Evolutionary conservation across 139 green algal species (phyloP), one percentile per base, ranked within the genome.

Genomic region (Picochlorum sp.): DNA sequence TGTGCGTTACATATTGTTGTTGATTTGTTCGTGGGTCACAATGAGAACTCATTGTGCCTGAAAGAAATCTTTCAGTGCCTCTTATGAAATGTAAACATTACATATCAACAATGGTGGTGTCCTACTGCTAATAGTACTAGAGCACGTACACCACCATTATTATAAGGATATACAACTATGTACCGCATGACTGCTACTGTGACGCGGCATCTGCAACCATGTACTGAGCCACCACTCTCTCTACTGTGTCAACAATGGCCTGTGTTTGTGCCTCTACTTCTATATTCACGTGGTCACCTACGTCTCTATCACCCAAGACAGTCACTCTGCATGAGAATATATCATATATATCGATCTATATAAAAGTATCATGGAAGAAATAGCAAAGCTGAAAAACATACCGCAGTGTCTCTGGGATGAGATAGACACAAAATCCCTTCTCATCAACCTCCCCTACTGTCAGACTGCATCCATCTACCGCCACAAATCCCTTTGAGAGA

Each of bases 251-350:
- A 13, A 97, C 91, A 58, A 97, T 94, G 0, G 86, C 83, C 68
- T 95, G 88, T 26, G 91, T 97, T 68, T 94, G 85, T 3, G 86
- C 73, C 59, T 97, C 91, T 14, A 95, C 82, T 67, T 97, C 90
- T 4, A 97, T 80, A 71, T 97, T 97, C 16, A 95, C 84, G 1
- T 24, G 57, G 49, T 90, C 84, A 0, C 88, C 88, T 32, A 79
- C 64, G 3, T 41, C 47, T 68, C 88, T 90, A 13, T 65, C 23
- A 2, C 87, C 86, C 60, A 94, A 78, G 5, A 86, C 76, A 4
- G 88, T 96, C 2, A 88, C 81, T 3, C 72, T 52, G 47, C 15
- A 52, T 18, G 6, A 0, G 2, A 18, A 52, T 26, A 26, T 26
- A 26, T 26, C 24, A 20, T 23, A 67, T 16, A 11, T 28, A 28